Evolutionary conservation across 1,284 basidiomycete genomes (phyloP).

Genomic region (Cryptococcus sp.): DNA sequence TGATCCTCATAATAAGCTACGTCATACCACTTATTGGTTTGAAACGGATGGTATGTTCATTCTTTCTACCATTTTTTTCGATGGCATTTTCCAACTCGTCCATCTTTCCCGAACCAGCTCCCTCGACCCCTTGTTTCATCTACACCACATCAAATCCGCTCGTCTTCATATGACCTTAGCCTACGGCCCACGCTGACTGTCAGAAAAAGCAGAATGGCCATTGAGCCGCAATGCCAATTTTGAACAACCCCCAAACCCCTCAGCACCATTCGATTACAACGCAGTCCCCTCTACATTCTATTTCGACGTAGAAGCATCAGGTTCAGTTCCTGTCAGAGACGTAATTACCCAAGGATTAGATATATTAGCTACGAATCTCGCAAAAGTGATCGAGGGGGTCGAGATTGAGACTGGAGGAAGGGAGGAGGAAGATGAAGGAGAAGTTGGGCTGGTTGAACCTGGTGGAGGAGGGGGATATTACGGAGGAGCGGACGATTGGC

Average conservation of each 20-base stretch:
- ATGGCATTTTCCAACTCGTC: too few species aligned
- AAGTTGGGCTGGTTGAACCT: constrained; percentile 30
- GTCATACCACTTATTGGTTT: constrained; percentile 95
- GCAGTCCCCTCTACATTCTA: constrained; percentile 86
- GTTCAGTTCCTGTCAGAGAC: constrained; percentile 79
- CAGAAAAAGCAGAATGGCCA: constrained; percentile 72
- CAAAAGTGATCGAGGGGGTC: constrained; percentile 62
- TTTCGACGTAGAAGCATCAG: constrained; percentile 85
- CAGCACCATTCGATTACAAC: constrained; percentile 77
- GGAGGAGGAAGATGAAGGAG: constrained; percentile 31
- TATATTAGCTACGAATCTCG: constrained; percentile 75
- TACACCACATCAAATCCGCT: too few species aligned
- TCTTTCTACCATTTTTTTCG: neutral
- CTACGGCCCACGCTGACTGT: neutral
- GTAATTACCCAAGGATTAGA: constrained; percentile 79
- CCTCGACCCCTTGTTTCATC: too few species aligned
- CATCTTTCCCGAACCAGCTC: too few species aligned
- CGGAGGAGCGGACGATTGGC: constrained; percentile 15
- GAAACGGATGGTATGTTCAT: constrained; percentile 60
- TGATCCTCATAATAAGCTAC: constrained; percentile 94
- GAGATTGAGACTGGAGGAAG: constrained; percentile 41
- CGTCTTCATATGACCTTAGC: too few species aligned
- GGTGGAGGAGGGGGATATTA: constrained; percentile 12
- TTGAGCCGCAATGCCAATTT: constrained; percentile 72
- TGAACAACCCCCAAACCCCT: constrained; percentile 72